Evolutionary conservation across 2,329 filamentous ascomycete species (phyloP).

Genomic region (Dactylellina drechsleri): DNA sequence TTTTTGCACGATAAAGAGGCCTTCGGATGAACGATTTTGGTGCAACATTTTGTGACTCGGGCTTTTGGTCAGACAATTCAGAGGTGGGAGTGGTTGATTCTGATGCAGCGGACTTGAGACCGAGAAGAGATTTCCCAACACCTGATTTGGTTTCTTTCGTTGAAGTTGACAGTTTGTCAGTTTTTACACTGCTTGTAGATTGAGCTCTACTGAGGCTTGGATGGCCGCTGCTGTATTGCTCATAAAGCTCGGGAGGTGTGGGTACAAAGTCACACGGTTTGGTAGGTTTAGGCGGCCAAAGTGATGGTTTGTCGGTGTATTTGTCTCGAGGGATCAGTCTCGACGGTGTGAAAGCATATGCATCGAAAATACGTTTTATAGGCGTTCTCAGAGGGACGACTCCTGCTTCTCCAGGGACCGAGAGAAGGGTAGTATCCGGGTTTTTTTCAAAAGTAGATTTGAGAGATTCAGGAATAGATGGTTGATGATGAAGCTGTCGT

Average conservation of each 20-base stretch:
- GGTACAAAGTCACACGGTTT: conserved; percentile 25
- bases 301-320: conserved; percentile 32
- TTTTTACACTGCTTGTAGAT: conserved; percentile 21
- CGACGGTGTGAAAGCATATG: conserved; percentile 39
- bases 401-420: neutral
- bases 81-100: neutral
- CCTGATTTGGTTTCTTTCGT: conserved; percentile 4
- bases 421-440: neutral
- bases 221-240: conserved; percentile 28
- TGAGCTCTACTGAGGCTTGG: conserved; percentile 23
- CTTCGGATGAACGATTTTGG: conserved; percentile 2
- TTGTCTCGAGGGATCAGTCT: conserved; percentile 25
- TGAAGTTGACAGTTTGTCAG: conserved; percentile 8
- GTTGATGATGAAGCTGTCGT: neutral
- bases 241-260: conserved; percentile 18
- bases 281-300: conserved; percentile 23
- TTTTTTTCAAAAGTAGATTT: neutral
- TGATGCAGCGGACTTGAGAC: conserved; percentile 22
- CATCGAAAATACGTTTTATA: conserved; percentile 29
- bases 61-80: conserved; percentile 11
- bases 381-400: conserved; percentile 13
- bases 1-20: conserved; percentile 16
- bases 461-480: neutral
- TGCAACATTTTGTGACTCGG: neutral
- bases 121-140: conserved; percentile 7